These are phyloP conservation scores for Cenococcum geophilum DNA, from an alignment of 495 filamentous ascomycete species.

Conservation along the genomic window DNA sequence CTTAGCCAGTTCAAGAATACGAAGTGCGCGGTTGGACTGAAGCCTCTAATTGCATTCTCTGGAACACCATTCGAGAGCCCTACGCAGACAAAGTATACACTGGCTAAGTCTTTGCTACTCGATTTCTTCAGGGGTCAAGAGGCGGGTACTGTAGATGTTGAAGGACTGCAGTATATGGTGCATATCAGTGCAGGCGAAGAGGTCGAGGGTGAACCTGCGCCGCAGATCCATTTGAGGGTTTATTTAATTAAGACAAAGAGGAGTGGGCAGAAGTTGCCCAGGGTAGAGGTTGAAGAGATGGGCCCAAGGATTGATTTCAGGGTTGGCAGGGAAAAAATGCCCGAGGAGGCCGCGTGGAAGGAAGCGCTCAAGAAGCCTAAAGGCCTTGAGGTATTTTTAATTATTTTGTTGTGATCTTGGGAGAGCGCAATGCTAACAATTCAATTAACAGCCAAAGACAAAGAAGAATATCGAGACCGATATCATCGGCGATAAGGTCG, in stretches of 20 bases:
- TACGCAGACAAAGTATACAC: slow-evolving; percentile 63
- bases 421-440: neutral
- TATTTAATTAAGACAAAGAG: slow-evolving; percentile 80
- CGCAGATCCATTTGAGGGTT: slow-evolving; percentile 71
- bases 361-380: slow-evolving; percentile 83
- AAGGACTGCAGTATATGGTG: slow-evolving; percentile 85
- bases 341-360: slow-evolving; percentile 73
- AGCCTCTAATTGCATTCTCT: slow-evolving; percentile 81
- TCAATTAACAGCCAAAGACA: slow-evolving; percentile 45
- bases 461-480: slow-evolving; percentile 97
- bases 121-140: slow-evolving; percentile 85
- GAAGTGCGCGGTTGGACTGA: slow-evolving; percentile 74
- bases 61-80: slow-evolving; percentile 78
- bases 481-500: slow-evolving; percentile 89
- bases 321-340: slow-evolving; percentile 70
- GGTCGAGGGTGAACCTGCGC: slow-evolving; percentile 52
- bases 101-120: slow-evolving; percentile 78
- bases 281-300: slow-evolving; percentile 91
- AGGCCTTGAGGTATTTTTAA: slow-evolving; percentile 52
- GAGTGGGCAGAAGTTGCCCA: slow-evolving; percentile 76
- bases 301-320: slow-evolving; percentile 93
- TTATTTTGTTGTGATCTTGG: neutral
- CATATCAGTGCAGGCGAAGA: slow-evolving; percentile 70
- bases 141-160: slow-evolving; percentile 76
- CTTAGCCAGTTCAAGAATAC: slow-evolving; percentile 74